Conservation (phyloP, 2,329 filamentous ascomycete species). For the Cladosporium sp. region DNA sequence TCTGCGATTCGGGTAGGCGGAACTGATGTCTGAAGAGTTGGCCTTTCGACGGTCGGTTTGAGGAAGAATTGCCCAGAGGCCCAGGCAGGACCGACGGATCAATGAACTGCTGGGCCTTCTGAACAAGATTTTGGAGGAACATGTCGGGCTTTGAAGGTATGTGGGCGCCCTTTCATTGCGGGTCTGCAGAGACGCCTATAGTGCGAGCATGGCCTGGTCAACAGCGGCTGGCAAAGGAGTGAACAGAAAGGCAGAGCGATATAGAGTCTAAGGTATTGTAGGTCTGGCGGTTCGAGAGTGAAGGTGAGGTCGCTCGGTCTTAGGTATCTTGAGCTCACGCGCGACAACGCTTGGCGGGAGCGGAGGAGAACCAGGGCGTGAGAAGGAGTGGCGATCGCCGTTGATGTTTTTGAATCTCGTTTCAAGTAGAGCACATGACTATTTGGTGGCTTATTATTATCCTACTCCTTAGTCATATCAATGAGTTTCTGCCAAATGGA, state of each 20-base stretch:
- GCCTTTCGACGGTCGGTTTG: conserved; percentile 84
- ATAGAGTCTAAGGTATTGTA: no score
- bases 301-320: no score
- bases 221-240: not conserved
- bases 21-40: conserved; percentile 95
- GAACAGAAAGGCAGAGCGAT: not conserved
- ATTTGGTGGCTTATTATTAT: no score
- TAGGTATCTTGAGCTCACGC: not conserved
- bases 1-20: conserved; percentile 86
- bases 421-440: no score
- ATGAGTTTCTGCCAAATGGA: no score
- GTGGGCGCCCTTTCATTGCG: conserved; percentile 7
- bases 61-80: conserved; percentile 56
- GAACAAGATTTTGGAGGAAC: conserved; percentile 76
- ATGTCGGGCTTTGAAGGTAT: conserved; percentile 33
- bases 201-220: conserved; percentile 10
- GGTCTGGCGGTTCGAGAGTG: no score
- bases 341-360: not conserved
- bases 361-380: not conserved
- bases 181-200: conserved; percentile 7
- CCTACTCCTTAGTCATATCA: no score
- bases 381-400: not conserved
- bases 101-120: conserved; percentile 93
- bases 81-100: conserved; percentile 70
- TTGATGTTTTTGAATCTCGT: no score